Evolutionary conservation across 2,329 filamentous ascomycete species (phyloP), one percentile per base, ranked within the genome.

Genomic region (Malbranchea zuffiana): DNA sequence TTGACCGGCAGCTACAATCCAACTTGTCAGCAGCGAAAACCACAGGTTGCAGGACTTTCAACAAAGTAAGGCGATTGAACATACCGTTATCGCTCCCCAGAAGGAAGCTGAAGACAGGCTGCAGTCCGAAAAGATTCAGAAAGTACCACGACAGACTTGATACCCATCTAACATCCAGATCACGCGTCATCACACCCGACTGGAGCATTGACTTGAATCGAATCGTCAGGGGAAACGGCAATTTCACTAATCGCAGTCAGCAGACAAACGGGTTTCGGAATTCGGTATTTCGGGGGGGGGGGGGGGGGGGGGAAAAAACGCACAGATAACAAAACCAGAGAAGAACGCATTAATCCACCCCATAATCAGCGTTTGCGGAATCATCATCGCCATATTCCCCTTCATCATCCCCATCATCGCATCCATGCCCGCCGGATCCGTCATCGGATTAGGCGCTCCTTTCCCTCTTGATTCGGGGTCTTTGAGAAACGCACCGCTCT

Each of bases 331-430:
- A 56, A 95, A 98, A 20, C 90, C 90, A 35, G 85, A 92, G 54
- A 98, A 98, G 58, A 96, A 98, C 0, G 90, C 87, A 65, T 98
- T 98, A 59, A 98, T 96, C 90, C 90, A 98, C 48, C 88, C 90
- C 90, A 98, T 98, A 50, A 98, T 98, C 57, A 98, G 65, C 4
- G 87, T 96, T 63, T 98, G 94, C 32, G 90, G 90, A 41, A 98
- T 85, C 68, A 98, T 96, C 90, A 96, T 98, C 47, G 90, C 88
- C 82, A 98, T 94, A 58, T 98, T 94, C 40, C 87, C 87, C 74
- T 98, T 98, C 84, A 98, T 93, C 85, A 94, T 94, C 49, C 90
- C 88, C 90, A 98, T 98, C 90, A 98, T 98, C 49, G 87, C 88
- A 57, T 98, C 92, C 90, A 98, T 98, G 41, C 84, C 85, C 32